Evolutionary conservation across 805 yeast species (phyloP), one percentile per base, ranked within the genome.

Genomic region (Candida verbasci): DNA sequence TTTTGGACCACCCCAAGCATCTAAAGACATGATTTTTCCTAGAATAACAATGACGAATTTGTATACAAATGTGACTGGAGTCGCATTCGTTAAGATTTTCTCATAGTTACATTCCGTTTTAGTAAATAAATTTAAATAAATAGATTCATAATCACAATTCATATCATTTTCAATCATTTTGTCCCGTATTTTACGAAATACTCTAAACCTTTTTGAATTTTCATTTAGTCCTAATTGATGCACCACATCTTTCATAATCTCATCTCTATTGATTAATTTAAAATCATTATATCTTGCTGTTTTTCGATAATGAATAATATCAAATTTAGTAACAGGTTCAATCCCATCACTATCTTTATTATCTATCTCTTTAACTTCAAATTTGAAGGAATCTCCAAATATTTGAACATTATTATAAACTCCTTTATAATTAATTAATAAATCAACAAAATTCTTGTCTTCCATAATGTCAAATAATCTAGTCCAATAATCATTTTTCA

Each of bases 21-120:
- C 68, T 1, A 46, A 16, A 0, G 88, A 85, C 16, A 82, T 58
- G 0, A 81, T 44, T 34, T 65, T 68, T 9, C 70, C 72, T 4
- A 76, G 37, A 0, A 79, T 35, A 0, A 62, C 48, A 1, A 70
- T 43, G 1, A 74, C 47, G 44, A 78, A 76, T 29, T 51, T 57
- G 0, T 70, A 44, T 0, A 82, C 77, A 0, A 42, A 28, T 9
- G 44, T 41, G 7, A 56, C 47, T 0, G 58, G 44, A 0, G 70
- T 55, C 1, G 65, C 55, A 16, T 55, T 36, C 0, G 57, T 60
- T 6, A 68, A 43, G 32, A 69, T 62, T 21, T 55, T 46, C 2
- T 39, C 32, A 14, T 18, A 10, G 47, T 22, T 34, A 18, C 15
- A 30, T 16, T 2, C 16, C 34, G 14, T 32, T 17, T 12, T 22